phyloP scores from a whole-genome alignment of 164 flowering plant genomes.

The Macadamia integrifolia region DNA sequence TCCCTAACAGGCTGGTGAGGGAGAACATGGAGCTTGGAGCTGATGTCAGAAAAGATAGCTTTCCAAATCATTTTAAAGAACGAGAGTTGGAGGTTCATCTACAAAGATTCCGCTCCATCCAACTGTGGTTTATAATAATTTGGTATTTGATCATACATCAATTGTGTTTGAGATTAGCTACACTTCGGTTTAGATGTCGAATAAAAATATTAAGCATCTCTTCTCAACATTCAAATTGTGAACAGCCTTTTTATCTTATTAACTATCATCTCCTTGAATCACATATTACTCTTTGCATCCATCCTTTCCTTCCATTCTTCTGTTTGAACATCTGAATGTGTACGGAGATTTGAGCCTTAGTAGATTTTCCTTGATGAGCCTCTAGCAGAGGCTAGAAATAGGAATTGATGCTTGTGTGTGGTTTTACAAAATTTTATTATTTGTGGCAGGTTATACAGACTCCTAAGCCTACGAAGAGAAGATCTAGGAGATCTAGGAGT shows the following conservation, averaged over 20 bases:
- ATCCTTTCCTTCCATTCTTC: background rate
- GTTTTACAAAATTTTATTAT: conserved; percentile 1
- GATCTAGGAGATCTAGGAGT: conserved; percentile 39
- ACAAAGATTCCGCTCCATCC: no score
- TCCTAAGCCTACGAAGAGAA: conserved; percentile 31
- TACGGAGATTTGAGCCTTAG: background rate
- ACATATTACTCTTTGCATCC: background rate
- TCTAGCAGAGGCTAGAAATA: background rate
- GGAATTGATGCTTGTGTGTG: background rate
- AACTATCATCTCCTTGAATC: background rate
- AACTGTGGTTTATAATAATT: no score
- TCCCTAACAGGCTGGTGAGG: no score
- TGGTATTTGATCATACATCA: no score
- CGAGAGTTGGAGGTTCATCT: no score
- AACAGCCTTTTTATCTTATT: background rate
- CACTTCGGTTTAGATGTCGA: no score
- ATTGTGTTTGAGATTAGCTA: no score
- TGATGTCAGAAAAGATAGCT: no score
- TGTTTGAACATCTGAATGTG: background rate
- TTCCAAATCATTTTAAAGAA: no score
- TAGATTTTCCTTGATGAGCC: background rate
- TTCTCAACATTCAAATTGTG: no score
- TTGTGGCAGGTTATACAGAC: conserved; percentile 56
- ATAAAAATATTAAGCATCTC: no score
- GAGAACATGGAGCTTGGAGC: no score